Base-by-base conservation (phyloP, 2,329 filamentous ascomycete genomes). In the Plectosphaerella plurivora region DNA sequence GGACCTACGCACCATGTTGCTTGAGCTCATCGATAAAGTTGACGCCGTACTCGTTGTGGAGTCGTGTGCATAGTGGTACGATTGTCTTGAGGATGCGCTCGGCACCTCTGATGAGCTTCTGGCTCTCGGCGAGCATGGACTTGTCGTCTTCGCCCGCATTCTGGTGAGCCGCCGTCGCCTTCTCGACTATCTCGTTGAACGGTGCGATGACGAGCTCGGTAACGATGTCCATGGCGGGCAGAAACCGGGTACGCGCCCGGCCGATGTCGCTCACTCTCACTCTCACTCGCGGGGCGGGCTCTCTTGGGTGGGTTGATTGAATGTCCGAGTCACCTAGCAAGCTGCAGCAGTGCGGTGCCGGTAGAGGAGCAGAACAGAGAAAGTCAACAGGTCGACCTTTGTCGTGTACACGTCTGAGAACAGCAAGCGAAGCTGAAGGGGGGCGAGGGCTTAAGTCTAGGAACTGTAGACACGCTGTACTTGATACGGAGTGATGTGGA, bases 151-250 rank as follows among this genome's bases (percentile, higher is more conserved):
- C n/a, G 39, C 66, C 73, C 10, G 76, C 76, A 68, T 80, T 80
- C 24, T 71, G 67, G 47, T 74, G 60, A 1, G 79, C 78, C 11
- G 60, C 54, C 35, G 67, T 74, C 33, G 73, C 78, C 66, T 79
- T 80, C 44, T 77, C 73, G 49, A 79, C 72, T 51, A 82, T 73
- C 45, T 82, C 77, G 50, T 65, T 70, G 58, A 82, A 82, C 25
- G 78, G 77, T 36, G 69, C 68, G 25, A 81, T 64, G 37, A 80
- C 74, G 45, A 82, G 72, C 45, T 70, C 67, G 45, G 60, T 59
- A 22, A 73, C 65, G 48, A 70, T 63, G 53, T 74, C 70, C 73
- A 75, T 75, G 33, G 12, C 56, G 24, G 39, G 22, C n/a, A 20
- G 15, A 41, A 8, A 18, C 18, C 18, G 16, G 41, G n/a, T 18